A percentile compares a stretch with the other conserved stretches of the same genome.
Conservation (phyloP, 2,329 filamentous ascomycete genomes). For the Alternaria tenuissima region DNA sequence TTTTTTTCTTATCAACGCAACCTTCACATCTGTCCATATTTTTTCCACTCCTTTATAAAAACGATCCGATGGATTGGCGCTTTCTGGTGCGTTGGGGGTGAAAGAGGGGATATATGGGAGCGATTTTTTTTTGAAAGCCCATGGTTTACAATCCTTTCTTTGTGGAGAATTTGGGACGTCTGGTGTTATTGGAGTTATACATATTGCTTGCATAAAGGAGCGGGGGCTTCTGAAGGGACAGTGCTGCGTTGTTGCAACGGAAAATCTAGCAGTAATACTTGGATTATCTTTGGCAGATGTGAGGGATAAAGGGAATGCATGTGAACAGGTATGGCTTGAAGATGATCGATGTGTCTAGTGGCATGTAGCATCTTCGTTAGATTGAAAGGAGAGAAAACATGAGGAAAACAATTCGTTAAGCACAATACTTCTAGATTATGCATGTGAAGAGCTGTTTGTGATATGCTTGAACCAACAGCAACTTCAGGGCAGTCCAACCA, state of each 20-base stretch:
- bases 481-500: background rate
- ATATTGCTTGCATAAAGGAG: no score
- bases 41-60: slow-evolving; percentile 25
- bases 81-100: background rate
- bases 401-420: background rate
- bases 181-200: background rate
- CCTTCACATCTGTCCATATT: slow-evolving; percentile 34
- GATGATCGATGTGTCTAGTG: background rate
- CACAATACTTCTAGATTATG: background rate
- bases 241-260: background rate
- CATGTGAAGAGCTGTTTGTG: background rate
- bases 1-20: slow-evolving; percentile 7
- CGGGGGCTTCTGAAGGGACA: background rate
- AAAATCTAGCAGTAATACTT: slow-evolving; percentile 1
- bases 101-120: no score
- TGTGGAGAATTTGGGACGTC: background rate
- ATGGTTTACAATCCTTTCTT: background rate
- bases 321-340: background rate
- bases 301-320: background rate
- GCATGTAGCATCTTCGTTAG: background rate
- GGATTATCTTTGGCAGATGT: background rate
- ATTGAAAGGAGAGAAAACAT: background rate
- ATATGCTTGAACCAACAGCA: background rate
- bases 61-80: background rate
- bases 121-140: background rate